Conservation (phyloP, 2,329 filamentous ascomycete genomes). For the Fusarium nematophilum region DNA sequence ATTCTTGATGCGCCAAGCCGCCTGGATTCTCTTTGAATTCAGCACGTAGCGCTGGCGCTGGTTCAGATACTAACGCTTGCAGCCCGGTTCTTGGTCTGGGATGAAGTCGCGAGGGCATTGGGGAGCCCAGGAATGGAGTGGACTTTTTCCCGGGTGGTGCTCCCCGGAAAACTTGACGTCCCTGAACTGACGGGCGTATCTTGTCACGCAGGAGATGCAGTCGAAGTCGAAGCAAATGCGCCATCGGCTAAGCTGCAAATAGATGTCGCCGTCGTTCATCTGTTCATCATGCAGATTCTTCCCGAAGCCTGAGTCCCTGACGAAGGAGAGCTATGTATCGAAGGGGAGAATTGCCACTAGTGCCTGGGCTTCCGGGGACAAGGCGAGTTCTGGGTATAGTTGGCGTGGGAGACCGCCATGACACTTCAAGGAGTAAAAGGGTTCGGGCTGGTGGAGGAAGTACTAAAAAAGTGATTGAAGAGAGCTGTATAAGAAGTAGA, state of each 20-base stretch:
- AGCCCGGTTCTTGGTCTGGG: not conserved
- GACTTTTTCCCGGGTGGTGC: not conserved
- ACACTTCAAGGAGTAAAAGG: not conserved
- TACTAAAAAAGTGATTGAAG: no score
- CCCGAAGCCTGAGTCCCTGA: slow-evolving; percentile 1
- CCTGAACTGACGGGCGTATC: not conserved
- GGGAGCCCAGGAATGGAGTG: not conserved
- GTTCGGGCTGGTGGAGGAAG: no score
- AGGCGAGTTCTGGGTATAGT: not conserved
- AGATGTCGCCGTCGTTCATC: not conserved
- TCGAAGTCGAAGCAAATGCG: not conserved
- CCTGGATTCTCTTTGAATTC: not conserved
- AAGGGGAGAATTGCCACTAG: not conserved
- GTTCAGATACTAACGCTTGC: not conserved
- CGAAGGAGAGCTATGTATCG: not conserved
- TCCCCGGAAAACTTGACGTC: not conserved
- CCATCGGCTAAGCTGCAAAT: not conserved
- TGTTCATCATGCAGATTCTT: not conserved
- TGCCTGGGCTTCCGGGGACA: not conserved
- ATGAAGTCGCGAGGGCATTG: not conserved
- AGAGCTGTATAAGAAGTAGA: no score
- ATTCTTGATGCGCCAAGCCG: not conserved
- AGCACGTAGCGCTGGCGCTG: not conserved
- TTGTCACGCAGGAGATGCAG: not conserved
- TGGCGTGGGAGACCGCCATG: not conserved